phyloP scores from a whole-genome alignment of 2,329 filamentous ascomycete species.

The Pseudocercospora cruenta region DNA sequence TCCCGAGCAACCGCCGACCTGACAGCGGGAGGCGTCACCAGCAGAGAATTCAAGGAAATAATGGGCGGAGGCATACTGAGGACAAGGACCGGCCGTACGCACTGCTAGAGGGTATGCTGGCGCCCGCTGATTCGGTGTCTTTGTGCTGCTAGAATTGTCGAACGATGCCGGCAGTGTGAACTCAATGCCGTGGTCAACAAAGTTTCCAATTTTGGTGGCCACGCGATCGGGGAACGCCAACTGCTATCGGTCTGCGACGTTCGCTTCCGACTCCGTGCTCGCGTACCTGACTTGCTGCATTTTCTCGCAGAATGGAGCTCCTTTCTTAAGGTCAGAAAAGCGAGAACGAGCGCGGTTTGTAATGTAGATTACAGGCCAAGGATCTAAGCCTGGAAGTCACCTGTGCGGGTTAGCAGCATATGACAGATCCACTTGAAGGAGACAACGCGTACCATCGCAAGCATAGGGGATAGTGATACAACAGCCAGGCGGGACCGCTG shows the following conservation, averaged over 20 bases:
- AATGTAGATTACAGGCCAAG: neutral
- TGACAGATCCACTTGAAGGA: neutral
- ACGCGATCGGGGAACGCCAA: neutral
- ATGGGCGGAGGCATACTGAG: slow-evolving; percentile 7
- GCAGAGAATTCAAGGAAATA: slow-evolving; percentile 13
- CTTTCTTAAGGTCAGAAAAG: neutral
- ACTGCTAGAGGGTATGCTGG: neutral
- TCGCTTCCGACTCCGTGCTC: neutral
- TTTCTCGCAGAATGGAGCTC: neutral
- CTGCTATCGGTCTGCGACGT: no score
- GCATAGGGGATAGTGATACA: neutral
- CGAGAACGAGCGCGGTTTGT: neutral
- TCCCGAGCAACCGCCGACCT: slow-evolving; percentile 24
- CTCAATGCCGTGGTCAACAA: slow-evolving; percentile 4
- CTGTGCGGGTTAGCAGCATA: neutral
- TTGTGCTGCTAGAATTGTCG: neutral
- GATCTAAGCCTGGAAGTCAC: neutral
- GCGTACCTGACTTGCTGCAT: neutral
- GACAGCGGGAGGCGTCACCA: slow-evolving; percentile 26
- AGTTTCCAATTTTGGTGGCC: neutral
- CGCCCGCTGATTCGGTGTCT: neutral
- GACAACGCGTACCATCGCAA: neutral
- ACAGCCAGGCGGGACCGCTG: neutral
- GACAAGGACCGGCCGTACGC: slow-evolving; percentile 9
- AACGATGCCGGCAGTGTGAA: slow-evolving; percentile 2